Conservation (phyloP, 257 asterid genomes). For the Datura wrightii region DNA sequence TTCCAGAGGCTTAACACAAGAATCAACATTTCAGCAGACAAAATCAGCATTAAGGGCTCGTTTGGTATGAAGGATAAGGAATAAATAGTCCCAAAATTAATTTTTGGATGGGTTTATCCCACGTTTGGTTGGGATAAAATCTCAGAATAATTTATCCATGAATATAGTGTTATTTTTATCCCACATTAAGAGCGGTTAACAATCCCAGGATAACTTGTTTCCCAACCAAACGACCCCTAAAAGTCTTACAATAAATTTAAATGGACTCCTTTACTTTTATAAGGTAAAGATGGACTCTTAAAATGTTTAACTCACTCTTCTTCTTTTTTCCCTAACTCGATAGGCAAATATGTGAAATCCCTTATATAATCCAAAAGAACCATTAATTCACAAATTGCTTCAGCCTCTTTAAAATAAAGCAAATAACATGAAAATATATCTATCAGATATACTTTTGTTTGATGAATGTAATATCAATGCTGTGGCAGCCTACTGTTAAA, state of each 20-base stretch:
- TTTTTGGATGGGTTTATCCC: no score
- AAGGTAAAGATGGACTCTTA: background rate
- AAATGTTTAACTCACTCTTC: background rate
- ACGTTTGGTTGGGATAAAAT: no score
- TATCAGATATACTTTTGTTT: background rate
- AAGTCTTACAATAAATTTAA: slow-evolving; percentile 4
- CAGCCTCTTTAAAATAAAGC: background rate
- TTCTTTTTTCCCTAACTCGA: background rate
- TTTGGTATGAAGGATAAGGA: no score
- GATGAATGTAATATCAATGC: background rate
- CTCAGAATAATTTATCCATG: no score
- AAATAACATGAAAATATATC: background rate
- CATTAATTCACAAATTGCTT: background rate
- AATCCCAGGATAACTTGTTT: no score
- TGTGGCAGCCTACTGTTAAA: slow-evolving; percentile 7
- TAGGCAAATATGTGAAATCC: slow-evolving; percentile 15
- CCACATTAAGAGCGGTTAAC: no score
- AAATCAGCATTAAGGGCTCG: background rate
- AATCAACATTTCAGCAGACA: background rate
- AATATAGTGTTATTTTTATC: no score
- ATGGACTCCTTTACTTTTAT: background rate
- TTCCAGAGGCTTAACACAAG: background rate
- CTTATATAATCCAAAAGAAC: background rate
- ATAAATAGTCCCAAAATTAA: no score
- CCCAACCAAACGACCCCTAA: background rate